Evolutionary conservation across 1,284 basidiomycete species (phyloP).

Genomic region (Erythrobasidium hasegawianum): DNA sequence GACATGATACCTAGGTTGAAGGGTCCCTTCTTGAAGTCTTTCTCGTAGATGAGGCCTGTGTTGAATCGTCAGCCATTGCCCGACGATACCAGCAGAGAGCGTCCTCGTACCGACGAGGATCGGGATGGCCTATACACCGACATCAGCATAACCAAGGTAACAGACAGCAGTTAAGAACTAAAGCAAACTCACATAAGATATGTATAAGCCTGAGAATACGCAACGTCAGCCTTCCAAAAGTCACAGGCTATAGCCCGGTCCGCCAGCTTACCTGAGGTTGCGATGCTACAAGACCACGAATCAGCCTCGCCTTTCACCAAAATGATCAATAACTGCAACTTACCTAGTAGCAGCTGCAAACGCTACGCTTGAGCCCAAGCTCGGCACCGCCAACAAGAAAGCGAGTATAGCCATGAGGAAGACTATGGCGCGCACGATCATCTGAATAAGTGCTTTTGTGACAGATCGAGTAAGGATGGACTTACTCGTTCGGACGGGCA

Average conservation of each 20-base stretch:
- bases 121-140: conserved; percentile 56
- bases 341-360: conserved; percentile 62
- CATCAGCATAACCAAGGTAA: no score
- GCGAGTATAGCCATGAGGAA: conserved; percentile 58
- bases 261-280: background rate
- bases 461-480: conserved; percentile 10
- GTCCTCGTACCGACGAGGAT: conserved; percentile 57
- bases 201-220: background rate
- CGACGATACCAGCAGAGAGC: no score
- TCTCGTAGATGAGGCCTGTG: conserved; percentile 55
- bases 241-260: no score
- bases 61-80: background rate
- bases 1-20: conserved; percentile 66
- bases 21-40: conserved; percentile 62
- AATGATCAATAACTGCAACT: no score
- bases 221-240: no score
- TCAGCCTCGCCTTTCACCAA: no score
- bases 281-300: conserved; percentile 53
- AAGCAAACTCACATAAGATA: background rate
- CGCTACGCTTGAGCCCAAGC: conserved; percentile 65
- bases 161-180: no score
- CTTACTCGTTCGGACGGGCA: conserved; percentile 64
- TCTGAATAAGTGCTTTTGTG: conserved; percentile 65
- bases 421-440: background rate
- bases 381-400: conserved; percentile 67